These are phyloP conservation scores for Botrytis sinoallii DNA, from an alignment of 2,329 filamentous ascomycete species.

Conservation along the genomic window DNA sequence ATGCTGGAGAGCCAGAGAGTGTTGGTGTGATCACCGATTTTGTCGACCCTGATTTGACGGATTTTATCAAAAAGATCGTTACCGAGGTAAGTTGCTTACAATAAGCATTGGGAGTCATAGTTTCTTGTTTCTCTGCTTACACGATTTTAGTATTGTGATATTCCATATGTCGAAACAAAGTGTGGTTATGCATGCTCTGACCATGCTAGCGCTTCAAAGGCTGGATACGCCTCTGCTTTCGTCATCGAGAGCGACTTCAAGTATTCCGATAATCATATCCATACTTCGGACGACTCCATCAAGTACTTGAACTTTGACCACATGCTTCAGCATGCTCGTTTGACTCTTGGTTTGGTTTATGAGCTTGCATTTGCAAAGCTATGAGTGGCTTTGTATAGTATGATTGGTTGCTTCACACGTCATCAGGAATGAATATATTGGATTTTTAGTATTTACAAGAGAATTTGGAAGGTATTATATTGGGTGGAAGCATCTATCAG, in stretches of 20 bases:
- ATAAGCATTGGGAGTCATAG: background rate
- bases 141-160: conserved; percentile 70
- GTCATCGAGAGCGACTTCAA: conserved; percentile 73
- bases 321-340: conserved; percentile 84
- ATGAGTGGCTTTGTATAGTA: conserved; percentile 18
- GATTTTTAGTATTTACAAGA: background rate
- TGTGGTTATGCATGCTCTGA: conserved; percentile 84
- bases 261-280: conserved; percentile 64
- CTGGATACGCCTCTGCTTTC: conserved; percentile 71
- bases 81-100: conserved; percentile 50
- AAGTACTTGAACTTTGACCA: conserved; percentile 78
- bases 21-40: conserved; percentile 93
- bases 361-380: conserved; percentile 73
- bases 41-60: conserved; percentile 77
- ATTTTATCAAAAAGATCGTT: conserved; percentile 87
- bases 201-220: conserved; percentile 70
- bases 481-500: background rate
- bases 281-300: conserved; percentile 66
- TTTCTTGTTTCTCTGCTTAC: conserved; percentile 18
- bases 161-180: conserved; percentile 82
- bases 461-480: background rate
- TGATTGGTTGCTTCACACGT: background rate
- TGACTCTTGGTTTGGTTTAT: conserved; percentile 80
- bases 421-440: background rate
- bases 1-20: conserved; percentile 77